A percentile compares a stretch with the other conserved stretches of the same genome.
phyloP scores from a whole-genome alignment of 2,329 filamentous ascomycete genomes.

The Cytospora chrysosperma region DNA sequence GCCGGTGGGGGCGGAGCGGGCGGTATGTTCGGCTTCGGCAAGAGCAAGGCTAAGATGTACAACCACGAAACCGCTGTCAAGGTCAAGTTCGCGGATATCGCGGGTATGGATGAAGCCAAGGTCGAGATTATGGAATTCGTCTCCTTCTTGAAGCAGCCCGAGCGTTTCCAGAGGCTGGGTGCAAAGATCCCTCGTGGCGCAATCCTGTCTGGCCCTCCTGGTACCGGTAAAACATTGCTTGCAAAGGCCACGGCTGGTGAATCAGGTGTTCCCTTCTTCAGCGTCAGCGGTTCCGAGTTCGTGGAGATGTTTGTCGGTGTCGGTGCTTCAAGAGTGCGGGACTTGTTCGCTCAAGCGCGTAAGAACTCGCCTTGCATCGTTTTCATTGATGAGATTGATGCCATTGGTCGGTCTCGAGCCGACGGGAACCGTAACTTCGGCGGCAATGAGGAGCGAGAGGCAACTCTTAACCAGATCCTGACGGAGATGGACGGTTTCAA shows the following conservation, averaged over 20 bases:
- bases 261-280: slow-evolving; percentile 96
- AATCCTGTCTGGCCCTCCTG: slow-evolving; percentile 94
- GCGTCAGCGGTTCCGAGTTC: slow-evolving; percentile 96
- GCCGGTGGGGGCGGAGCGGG: slow-evolving; percentile 59
- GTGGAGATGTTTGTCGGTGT: slow-evolving; percentile 99
- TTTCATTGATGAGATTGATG: slow-evolving; percentile 99
- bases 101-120: slow-evolving; percentile 98
- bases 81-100: slow-evolving; percentile 95
- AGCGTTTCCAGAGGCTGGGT: slow-evolving; percentile 87
- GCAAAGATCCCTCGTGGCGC: slow-evolving; percentile 97
- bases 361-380: slow-evolving; percentile 98
- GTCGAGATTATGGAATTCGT: slow-evolving; percentile 99
- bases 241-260: slow-evolving; percentile 98
- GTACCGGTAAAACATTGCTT: slow-evolving; percentile 96
- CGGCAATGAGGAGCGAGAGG: slow-evolving; percentile 95
- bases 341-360: slow-evolving; percentile 89
- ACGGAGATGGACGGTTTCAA: slow-evolving; percentile 99
- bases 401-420: slow-evolving; percentile 85
- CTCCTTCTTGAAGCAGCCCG: slow-evolving; percentile 90
- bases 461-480: slow-evolving; percentile 95
- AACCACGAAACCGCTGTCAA: slow-evolving; percentile 96
- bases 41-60: slow-evolving; percentile 94
- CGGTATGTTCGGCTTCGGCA: slow-evolving; percentile 93
- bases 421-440: slow-evolving; percentile 73
- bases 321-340: slow-evolving; percentile 89